Conservation (phyloP, 2,329 filamentous ascomycete species). For the Passalora sequoiae region DNA sequence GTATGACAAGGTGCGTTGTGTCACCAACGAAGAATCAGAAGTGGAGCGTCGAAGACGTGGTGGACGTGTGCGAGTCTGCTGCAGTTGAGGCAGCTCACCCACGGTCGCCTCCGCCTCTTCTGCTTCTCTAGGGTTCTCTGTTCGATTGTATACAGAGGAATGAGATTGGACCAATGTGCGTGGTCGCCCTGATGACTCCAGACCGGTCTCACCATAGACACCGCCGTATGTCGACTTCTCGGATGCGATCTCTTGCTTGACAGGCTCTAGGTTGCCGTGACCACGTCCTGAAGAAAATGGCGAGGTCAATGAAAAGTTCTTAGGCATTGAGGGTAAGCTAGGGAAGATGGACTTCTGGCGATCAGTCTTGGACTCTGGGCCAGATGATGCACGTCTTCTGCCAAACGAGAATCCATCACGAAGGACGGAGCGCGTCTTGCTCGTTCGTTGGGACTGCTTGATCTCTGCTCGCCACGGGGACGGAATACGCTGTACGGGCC, state of each 20-base stretch:
- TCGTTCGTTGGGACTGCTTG: slow-evolving; percentile 33
- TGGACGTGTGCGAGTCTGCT: slow-evolving; percentile 19
- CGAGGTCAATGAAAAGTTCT: slow-evolving; percentile 26
- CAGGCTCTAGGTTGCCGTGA: not conserved
- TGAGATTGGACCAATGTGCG: not conserved
- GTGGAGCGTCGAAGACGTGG: slow-evolving; percentile 54
- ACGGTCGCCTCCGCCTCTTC: slow-evolving; percentile 21
- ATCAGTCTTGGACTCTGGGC: slow-evolving; percentile 27
- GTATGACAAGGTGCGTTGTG: slow-evolving; percentile 69
- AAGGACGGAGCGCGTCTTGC: slow-evolving; percentile 35
- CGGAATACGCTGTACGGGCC: slow-evolving; percentile 28
- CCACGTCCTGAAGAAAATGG: slow-evolving; percentile 21
- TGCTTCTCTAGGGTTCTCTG: slow-evolving; percentile 7
- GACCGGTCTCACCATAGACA: not conserved
- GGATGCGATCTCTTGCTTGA: not conserved
- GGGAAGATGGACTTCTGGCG: slow-evolving; percentile 28
- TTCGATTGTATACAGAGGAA: not conserved
- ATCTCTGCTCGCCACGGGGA: slow-evolving; percentile 44
- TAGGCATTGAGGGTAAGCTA: slow-evolving; percentile 29
- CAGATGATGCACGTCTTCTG: slow-evolving; percentile 38
- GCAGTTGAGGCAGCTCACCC: slow-evolving; percentile 19
- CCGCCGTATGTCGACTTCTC: not conserved
- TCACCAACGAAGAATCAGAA: slow-evolving; percentile 70
- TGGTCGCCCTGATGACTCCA: not conserved
- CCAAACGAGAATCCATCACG: slow-evolving; percentile 37